Evolutionary conservation across 1,284 basidiomycete genomes (phyloP).

Genomic region (Cutaneotrichosporon cutaneum): DNA sequence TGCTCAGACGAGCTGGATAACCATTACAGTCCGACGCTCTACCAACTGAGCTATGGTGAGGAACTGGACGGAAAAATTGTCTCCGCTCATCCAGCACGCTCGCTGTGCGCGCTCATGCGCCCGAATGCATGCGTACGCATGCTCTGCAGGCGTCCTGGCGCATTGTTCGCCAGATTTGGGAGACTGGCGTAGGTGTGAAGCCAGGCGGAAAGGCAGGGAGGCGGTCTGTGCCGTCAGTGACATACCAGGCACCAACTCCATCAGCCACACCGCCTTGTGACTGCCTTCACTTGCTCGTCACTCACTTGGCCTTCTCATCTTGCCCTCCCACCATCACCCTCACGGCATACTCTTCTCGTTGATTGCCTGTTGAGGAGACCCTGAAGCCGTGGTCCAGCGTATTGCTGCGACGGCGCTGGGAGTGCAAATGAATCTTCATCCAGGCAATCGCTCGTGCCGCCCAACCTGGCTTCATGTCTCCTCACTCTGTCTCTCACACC

Average conservation of each 20-base stretch:
- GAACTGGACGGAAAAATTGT: neutral
- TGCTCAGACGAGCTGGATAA: neutral
- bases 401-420: too few relatives aligned
- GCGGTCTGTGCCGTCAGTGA: neutral
- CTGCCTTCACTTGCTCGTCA: neutral
- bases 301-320: neutral
- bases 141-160: too few relatives aligned
- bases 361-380: too few relatives aligned
- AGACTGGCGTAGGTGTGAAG: neutral
- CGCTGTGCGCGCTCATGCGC: neutral
- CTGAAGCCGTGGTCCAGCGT: too few relatives aligned
- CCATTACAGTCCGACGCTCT: constrained; percentile 11
- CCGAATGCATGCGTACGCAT: neutral
- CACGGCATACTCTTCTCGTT: too few relatives aligned
- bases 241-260: neutral
- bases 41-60: constrained; percentile 10
- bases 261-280: neutral
- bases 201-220: neutral
- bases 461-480: too few relatives aligned
- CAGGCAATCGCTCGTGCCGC: too few relatives aligned
- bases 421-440: too few relatives aligned
- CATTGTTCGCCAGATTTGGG: neutral
- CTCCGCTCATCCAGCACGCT: neutral
- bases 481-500: too few relatives aligned
- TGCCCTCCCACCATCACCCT: neutral